Evolutionary conservation across 768 basidiomycete species (phyloP), one percentile per base, ranked within the genome.

Genomic region (Clitopilus passeckerianus): DNA sequence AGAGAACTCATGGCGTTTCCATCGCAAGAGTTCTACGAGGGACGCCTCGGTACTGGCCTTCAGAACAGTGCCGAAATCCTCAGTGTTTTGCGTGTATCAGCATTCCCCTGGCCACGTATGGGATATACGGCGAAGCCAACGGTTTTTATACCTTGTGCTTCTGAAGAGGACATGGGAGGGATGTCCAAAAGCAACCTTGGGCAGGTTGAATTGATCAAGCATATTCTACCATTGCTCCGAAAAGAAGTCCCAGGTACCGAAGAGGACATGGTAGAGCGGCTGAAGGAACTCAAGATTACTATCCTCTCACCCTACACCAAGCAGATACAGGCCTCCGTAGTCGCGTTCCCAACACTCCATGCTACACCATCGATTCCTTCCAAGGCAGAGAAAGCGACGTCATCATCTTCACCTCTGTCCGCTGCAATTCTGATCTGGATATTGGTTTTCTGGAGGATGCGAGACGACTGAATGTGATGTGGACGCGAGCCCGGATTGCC

Each of bases 331-430:
- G 71, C 77, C 73, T 88, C 4, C 77, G 78, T 22, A 66, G 74
- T 18, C 68, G 67, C 1, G 68, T 82, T 5, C 74, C 75, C 9
- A 66, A 71, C 16, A 65, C 75, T 23, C 65, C 72, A 5, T 74
- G 72, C 50, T 82, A 76, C 35, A 86, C 85, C 0, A 76, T 86
- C 37, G 85, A 86, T 64, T 80, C 84, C 0, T 89, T 87, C 65
- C 87, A 89, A 66, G 86, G 86, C 12, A 75, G 86, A 34, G 87
- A 89, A 65, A 83, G 80, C 60, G 87, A 90, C 61, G 75, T 89
- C 53, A 75, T 89, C 50, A 78, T 90, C 23, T 86, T 87, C 65
- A 82, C 84, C 0, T 80, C 84, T 4, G 87, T 89, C 14, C 79
- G 86, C 10, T 82, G 80, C 63, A 89, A 90, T 63, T 75, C 64